Base-by-base conservation (phyloP, 2,329 filamentous ascomycete species). In the Tympanopsis confertula region DNA sequence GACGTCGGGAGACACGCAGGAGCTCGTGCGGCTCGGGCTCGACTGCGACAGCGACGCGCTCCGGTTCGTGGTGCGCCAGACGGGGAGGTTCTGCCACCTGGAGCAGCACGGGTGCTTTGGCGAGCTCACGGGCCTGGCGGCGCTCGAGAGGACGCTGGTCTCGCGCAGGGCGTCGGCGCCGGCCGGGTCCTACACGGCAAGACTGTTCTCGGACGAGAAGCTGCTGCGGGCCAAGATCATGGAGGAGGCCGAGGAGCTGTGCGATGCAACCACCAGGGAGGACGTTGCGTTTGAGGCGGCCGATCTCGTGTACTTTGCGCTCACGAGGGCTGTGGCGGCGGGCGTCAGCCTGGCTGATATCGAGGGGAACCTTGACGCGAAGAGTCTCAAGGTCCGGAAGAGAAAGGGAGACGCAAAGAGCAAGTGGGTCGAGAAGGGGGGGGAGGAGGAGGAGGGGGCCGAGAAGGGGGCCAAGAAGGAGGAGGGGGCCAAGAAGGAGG, bases 221-320 rank as follows among this genome's bases (percentile, higher is more conserved):
- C 71, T 98, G 39, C 63, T 95, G 39, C 74, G 85, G 32, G 91
- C 91, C 3, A 98, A 98, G 69, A 94, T 98, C 39, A 93, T 96
- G 78, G 91, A 98, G 59, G 91, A 98, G 58, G 91, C 91, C 0
- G 85, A 93, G 52, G 91, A 98, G 63, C 71, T 98, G 29, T 95
- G 89, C 53, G 79, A 91, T 45, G 89, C 91, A 13, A 78, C 77
- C 46, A 79, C 78, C 0, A 82, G 84, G 42, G 71, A 88, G 44
- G 84, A 96, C 13, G 74, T 94, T 44, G 86, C 91, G 2, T 94
- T 93, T 45, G 91, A 98, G 59, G 87, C 91, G 5, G 91, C 91
- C 0, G 91, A 98, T 54, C 65, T 98, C 39, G 78, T 98, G 38
- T 98, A 96, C 65, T 98, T 98, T 65, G 86, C 89, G 5, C 64